Base-by-base conservation (phyloP, 345 rosid species). In the Ailanthus altissimus region DNA sequence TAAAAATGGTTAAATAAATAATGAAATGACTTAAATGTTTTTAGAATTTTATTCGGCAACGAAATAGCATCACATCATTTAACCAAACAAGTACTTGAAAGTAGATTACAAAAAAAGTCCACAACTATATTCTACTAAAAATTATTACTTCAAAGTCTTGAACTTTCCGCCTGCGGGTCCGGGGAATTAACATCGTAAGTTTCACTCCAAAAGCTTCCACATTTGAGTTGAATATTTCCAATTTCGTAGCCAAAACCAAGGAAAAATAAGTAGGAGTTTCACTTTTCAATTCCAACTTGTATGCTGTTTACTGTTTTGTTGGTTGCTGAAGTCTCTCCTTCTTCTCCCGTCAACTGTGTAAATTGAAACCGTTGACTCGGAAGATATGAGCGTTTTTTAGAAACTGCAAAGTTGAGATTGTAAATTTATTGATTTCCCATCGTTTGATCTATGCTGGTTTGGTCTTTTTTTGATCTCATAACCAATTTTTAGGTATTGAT, bases 111-210 rank as follows among this genome's bases (percentile, higher is more conserved):
- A 28, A 61, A 13, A 73, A 47, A 67, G 20, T 23, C 53, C 15
- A 67, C 66, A 32, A 32, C 6, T 28, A 59, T 59, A 32, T 51
- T 51, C 43, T 36, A n/a, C 16, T 51, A 40, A 50, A 28, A 11
- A 11, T 25, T 16, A 50, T n/a, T 3, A 32, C 38, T 32, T 32
- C 38, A 5, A 67, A 68, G 51, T 9, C 69, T 74, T 74, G 77
- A 61, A 61, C 69, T 18, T 47, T 74, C 77, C 77, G 77, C 77
- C 54, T 61, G 68, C 14, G 20, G 59, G 28, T 61, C 76, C 14
- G 20, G 59, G 28, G 28, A 26, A 50, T 28, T 5, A 2, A 5
- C 75, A 20, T 20, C 59, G 58, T 63, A 47, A 20, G 7, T 60
- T 20, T 20, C 13, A 25, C 76, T 46, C 57, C 28, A 15, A 26